phyloP scores from a whole-genome alignment of 257 asterid species.

The Solanum bulbocastanum region DNA sequence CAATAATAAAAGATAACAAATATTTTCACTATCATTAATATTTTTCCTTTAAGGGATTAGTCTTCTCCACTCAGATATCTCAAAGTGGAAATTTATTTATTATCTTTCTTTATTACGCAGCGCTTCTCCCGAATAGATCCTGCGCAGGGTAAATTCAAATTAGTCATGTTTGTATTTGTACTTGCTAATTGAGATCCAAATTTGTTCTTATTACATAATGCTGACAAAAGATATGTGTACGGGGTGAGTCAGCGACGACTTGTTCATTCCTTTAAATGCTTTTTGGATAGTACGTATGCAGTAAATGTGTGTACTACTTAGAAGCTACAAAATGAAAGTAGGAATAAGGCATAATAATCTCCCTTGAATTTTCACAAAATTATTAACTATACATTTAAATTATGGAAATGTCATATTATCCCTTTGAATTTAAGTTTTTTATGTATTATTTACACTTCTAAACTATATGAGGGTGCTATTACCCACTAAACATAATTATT shows the following conservation, averaged over 20 bases:
- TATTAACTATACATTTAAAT: no score
- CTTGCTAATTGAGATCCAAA: no score
- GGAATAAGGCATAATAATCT: not conserved
- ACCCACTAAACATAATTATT: not conserved
- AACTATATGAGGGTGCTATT: not conserved
- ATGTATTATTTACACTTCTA: no score
- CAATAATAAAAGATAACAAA: not conserved
- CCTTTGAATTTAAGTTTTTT: no score
- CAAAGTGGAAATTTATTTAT: no score
- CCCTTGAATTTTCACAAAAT: not conserved
- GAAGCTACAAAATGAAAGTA: no score
- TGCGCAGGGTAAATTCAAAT: no score
- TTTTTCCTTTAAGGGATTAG: no score
- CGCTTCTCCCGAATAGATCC: rapidly evolving
- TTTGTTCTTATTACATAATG: no score
- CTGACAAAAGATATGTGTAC: not conserved
- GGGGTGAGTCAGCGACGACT: not conserved
- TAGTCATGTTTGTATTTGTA: no score
- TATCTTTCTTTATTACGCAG: not conserved
- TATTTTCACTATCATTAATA: not conserved
- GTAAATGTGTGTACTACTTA: not conserved
- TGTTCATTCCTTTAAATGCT: no score
- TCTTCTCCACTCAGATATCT: not conserved
- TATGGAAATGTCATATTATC: no score
- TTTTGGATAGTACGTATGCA: not conserved